Evolutionary conservation across 1,284 basidiomycete species (phyloP).

Genomic region (Vanrija pseudolonga): DNA sequence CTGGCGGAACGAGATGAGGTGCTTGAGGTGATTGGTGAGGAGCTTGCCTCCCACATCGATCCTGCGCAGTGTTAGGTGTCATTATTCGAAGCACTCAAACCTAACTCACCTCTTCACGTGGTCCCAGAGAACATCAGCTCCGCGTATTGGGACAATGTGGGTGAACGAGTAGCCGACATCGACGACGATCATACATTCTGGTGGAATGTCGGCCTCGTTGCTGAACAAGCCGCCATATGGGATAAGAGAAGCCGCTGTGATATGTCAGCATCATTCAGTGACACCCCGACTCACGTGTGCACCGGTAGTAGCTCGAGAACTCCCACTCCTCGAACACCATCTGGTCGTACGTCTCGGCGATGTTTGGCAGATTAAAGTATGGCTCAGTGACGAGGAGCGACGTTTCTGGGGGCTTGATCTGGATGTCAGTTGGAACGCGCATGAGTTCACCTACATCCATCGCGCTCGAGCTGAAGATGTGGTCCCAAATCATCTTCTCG

Average conservation of each 20-base stretch:
- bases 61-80: conserved; percentile 51
- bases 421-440: neutral
- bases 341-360: conserved; percentile 87
- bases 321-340: conserved; percentile 96
- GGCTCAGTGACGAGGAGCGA: conserved; percentile 86
- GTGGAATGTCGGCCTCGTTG: conserved; percentile 52
- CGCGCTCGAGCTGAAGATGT: conserved; percentile 66
- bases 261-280: neutral
- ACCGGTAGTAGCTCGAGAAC: conserved; percentile 74
- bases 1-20: conserved; percentile 87
- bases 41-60: conserved; percentile 92
- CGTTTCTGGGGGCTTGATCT: conserved; percentile 69
- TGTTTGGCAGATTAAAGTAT: conserved; percentile 85
- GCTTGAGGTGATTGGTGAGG: conserved; percentile 89
- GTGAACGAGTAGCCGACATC: conserved; percentile 92
- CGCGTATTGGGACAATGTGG: conserved; percentile 79
- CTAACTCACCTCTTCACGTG: conserved; percentile 68
- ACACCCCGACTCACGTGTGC: conserved; percentile 61
- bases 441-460: conserved; percentile 59
- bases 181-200: conserved; percentile 77
- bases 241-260: conserved; percentile 68
- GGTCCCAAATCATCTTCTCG: conserved; percentile 86
- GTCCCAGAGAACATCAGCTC: conserved; percentile 67
- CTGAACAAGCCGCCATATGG: conserved; percentile 66
- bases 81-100: neutral